Evolutionary conservation across 176 grass and related monocot species (phyloP).

Genomic region (Juncus inflexus): DNA sequence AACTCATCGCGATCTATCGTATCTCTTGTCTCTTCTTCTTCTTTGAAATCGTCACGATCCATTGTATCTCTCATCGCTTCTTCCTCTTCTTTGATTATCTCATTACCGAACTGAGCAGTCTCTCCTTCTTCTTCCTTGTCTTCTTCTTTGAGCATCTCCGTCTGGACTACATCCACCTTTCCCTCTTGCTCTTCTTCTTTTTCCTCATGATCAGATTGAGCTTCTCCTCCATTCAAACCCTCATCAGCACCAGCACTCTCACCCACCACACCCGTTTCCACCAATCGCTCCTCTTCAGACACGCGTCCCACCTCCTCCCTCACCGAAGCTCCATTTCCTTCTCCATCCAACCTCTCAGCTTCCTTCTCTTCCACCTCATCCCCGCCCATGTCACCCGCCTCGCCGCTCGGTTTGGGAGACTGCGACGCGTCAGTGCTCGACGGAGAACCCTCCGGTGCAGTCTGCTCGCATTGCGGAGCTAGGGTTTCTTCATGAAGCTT

Average conservation of each 20-base stretch:
- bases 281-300: constrained; percentile 4
- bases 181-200: too few species aligned
- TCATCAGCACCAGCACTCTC: too few species aligned
- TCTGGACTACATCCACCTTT: too few species aligned
- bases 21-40: neutral
- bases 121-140: too few species aligned
- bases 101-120: too few species aligned
- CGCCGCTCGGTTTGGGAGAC: neutral
- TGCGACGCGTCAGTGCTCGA: neutral
- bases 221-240: too few species aligned
- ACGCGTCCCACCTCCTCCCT: neutral
- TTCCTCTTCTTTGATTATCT: neutral
- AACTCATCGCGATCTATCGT: neutral
- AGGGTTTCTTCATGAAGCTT: constrained; percentile 10
- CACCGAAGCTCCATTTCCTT: neutral
- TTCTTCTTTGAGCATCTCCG: too few species aligned
- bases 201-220: too few species aligned
- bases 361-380: neutral
- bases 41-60: neutral
- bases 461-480: constrained; percentile 6
- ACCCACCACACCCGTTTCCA: too few species aligned
- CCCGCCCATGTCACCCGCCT: neutral
- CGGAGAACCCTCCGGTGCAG: neutral
- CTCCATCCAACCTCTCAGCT: constrained; percentile 2
- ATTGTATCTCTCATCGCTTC: neutral